Evolutionary conservation across 805 yeast genomes (phyloP).

Genomic region (Wickerhamomyces kurtzmanii): DNA sequence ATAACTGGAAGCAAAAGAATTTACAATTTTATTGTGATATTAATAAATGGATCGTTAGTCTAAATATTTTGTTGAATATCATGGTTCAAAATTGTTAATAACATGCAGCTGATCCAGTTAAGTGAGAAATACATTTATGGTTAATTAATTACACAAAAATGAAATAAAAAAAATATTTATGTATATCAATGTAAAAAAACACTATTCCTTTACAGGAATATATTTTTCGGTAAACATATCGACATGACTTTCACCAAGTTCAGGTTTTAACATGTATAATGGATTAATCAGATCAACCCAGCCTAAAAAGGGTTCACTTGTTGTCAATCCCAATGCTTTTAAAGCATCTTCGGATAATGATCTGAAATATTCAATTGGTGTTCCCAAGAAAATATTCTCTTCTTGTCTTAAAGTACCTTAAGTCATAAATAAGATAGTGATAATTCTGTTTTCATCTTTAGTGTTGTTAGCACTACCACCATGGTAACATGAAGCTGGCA

Average conservation of each 20-base stretch:
- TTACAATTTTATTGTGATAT: too few relatives aligned
- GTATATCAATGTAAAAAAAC: background rate
- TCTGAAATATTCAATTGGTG: conserved; percentile 14
- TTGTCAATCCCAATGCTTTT: conserved; percentile 2
- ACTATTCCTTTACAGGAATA: background rate
- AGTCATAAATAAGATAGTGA: conserved; percentile 17
- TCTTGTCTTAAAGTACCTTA: conserved; percentile 17
- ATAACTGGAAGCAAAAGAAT: too few relatives aligned
- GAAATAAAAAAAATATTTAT: too few relatives aligned
- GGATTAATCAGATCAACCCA: background rate
- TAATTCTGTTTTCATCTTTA: conserved; percentile 14
- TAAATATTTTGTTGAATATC: too few relatives aligned
- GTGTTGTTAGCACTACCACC: conserved; percentile 19
- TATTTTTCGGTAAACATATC: background rate
- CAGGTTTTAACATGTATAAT: background rate
- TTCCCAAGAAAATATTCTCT: conserved; percentile 16
- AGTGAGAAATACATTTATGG: too few relatives aligned
- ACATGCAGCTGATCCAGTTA: too few relatives aligned
- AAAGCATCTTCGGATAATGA: conserved; percentile 2
- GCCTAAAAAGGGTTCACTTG: conserved; percentile 4
- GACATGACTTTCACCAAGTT: background rate
- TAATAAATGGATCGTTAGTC: too few relatives aligned
- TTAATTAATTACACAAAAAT: too few relatives aligned
- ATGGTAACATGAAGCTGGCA: conserved; percentile 19
- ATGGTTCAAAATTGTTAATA: too few relatives aligned